Conservation (phyloP, 768 basidiomycete genomes). For the Termitomyces sp. region DNA sequence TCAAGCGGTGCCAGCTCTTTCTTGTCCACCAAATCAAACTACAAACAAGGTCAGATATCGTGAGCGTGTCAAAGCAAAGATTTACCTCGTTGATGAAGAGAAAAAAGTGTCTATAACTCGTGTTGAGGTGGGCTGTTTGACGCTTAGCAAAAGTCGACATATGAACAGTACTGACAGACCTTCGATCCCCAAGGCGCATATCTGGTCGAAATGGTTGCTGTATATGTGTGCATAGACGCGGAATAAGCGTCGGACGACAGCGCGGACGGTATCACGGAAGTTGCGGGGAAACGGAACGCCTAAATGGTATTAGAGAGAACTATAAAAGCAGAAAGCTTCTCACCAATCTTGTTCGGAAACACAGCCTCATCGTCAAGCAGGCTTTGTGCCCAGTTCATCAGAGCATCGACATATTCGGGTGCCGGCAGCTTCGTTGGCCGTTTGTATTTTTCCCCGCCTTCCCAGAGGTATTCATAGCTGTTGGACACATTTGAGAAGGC, state of each 20-base stretch:
- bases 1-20: slow-evolving; percentile 93
- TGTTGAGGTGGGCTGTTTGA: slow-evolving; percentile 86
- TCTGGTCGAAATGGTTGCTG: slow-evolving; percentile 98
- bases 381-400: slow-evolving; percentile 98
- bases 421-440: slow-evolving; percentile 91
- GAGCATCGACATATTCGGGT: slow-evolving; percentile 92
- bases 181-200: slow-evolving; percentile 97
- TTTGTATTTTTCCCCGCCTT: slow-evolving; percentile 83
- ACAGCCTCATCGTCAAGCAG: slow-evolving; percentile 87
- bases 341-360: slow-evolving; percentile 95
- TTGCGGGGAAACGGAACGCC: slow-evolving; percentile 88
- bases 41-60: background rate
- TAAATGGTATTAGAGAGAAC: slow-evolving; percentile 20
- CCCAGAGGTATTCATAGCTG: slow-evolving; percentile 95
- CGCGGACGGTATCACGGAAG: slow-evolving; percentile 87
- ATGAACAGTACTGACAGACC: slow-evolving; percentile 40
- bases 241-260: slow-evolving; percentile 89
- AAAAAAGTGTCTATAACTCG: slow-evolving; percentile 97
- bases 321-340: background rate
- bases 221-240: slow-evolving; percentile 98
- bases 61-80: background rate
- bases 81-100: slow-evolving; percentile 91
- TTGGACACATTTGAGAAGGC: background rate
- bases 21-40: slow-evolving; percentile 95
- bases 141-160: background rate